Percentiles rank a stretch among this genome's conserved stretches.
Evolutionary conservation across 352 stramenopile species (phyloP).

Genomic region (Pythium aphanidermatum): DNA sequence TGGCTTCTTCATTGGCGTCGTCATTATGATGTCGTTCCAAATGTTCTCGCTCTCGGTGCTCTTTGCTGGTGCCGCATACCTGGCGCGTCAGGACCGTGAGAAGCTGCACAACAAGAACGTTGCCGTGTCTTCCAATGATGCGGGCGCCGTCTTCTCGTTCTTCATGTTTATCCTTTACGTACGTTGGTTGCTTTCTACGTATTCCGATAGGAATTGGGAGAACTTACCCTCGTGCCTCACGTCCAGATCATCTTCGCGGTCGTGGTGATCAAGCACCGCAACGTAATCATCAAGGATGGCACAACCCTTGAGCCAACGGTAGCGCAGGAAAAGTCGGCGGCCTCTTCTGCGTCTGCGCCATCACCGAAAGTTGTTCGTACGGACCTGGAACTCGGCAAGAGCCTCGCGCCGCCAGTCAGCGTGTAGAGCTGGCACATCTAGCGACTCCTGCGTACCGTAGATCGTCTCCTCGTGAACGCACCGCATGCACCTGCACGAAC

Average conservation of each 20-base stretch:
- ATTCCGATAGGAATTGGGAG: background rate
- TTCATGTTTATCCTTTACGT: constrained; percentile 87
- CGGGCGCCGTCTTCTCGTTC: constrained; percentile 74
- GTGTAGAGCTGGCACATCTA: constrained; percentile 28
- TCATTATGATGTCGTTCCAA: constrained; percentile 88
- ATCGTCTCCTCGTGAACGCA: background rate
- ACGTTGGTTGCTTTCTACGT: constrained; percentile 18
- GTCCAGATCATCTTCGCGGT: constrained; percentile 50
- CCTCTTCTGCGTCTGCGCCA: constrained; percentile 24
- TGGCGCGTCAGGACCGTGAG: constrained; percentile 58
- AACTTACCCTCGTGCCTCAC: constrained; percentile 3
- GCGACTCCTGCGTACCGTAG: no score
- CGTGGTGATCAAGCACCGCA: constrained; percentile 70
- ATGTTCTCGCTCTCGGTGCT: constrained; percentile 82
- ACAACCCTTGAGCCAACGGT: constrained; percentile 33
- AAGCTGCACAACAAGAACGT: constrained; percentile 41
- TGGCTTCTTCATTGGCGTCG: constrained; percentile 87
- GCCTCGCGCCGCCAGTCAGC: constrained; percentile 57
- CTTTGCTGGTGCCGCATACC: constrained; percentile 63
- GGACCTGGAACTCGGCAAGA: constrained; percentile 53
- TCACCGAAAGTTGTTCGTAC: constrained; percentile 62
- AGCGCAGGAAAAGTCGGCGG: constrained; percentile 45
- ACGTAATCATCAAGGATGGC: constrained; percentile 79
- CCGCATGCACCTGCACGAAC: background rate
- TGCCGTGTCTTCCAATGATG: constrained; percentile 73